Conservation (phyloP, 257 asterid species). For the Eucommia ulmoides region DNA sequence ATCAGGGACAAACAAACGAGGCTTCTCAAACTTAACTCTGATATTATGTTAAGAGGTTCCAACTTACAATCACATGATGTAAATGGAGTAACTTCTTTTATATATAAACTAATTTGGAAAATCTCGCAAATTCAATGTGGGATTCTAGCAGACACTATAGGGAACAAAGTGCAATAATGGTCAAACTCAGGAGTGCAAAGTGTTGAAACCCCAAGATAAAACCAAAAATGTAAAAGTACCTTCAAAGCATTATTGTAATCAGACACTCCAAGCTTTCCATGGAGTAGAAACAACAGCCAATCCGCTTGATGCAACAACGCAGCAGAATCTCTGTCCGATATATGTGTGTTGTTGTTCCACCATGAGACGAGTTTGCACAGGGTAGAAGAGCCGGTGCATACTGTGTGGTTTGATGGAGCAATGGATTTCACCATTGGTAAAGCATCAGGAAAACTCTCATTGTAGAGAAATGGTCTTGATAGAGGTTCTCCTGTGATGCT, state of each 20-base stretch:
- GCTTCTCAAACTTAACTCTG: no score
- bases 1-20: no score
- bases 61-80: no score
- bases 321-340: conserved; percentile 36
- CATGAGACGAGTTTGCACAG: conserved; percentile 81
- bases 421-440: conserved; percentile 60
- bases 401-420: conserved; percentile 81
- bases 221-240: conserved; percentile 25
- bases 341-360: conserved; percentile 69
- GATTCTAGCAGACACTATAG: no score
- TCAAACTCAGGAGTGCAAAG: no score
- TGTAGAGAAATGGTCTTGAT: conserved; percentile 64
- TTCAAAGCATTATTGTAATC: conserved; percentile 88
- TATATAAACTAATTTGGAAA: no score
- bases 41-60: no score
- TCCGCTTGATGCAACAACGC: conserved; percentile 84
- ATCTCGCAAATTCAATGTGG: no score
- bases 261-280: conserved; percentile 79
- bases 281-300: conserved; percentile 87
- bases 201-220: no score
- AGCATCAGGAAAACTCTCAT: conserved; percentile 63
- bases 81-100: no score
- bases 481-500: conserved; percentile 67
- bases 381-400: conserved; percentile 83
- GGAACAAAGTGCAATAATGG: no score